A percentile compares a stretch with the other conserved stretches of the same genome.
Evolutionary conservation across 176 grass and related monocot genomes (phyloP).

Genomic region (Musa beccarii): DNA sequence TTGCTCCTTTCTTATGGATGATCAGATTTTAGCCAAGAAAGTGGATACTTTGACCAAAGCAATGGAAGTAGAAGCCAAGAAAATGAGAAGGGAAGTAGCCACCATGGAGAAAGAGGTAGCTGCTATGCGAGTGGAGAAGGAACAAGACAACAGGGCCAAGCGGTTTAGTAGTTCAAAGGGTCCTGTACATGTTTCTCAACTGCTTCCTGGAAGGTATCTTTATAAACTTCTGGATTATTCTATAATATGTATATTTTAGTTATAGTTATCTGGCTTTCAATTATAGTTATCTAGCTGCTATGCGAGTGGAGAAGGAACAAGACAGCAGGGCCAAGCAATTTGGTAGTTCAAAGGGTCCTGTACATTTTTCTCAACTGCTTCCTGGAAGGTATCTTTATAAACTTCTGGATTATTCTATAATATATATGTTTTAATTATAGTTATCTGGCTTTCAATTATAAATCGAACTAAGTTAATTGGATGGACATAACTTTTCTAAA

Average conservation of each 20-base stretch:
- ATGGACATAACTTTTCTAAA: no score
- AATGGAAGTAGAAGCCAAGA: constrained; percentile 95
- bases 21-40: constrained; percentile 85
- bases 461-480: no score
- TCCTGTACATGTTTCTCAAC: constrained; percentile 49
- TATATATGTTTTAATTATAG: not conserved
- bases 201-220: constrained; percentile 7
- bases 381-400: not conserved
- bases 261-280: not conserved
- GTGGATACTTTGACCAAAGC: constrained; percentile 86
- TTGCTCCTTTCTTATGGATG: constrained; percentile 8
- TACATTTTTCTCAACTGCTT: constrained; percentile 40
- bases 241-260: not conserved
- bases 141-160: constrained; percentile 63
- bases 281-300: constrained; percentile 31
- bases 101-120: constrained; percentile 87
- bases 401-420: not conserved
- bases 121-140: constrained; percentile 65
- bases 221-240: not conserved
- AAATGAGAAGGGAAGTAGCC: constrained; percentile 81
- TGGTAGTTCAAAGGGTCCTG: constrained; percentile 55
- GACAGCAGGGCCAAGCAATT: constrained; percentile 57
- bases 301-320: constrained; percentile 66
- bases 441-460: not conserved
- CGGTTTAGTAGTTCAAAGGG: constrained; percentile 54